phyloP scores from a whole-genome alignment of 2,329 filamentous ascomycete genomes.

The Elsinoe fawcettii region DNA sequence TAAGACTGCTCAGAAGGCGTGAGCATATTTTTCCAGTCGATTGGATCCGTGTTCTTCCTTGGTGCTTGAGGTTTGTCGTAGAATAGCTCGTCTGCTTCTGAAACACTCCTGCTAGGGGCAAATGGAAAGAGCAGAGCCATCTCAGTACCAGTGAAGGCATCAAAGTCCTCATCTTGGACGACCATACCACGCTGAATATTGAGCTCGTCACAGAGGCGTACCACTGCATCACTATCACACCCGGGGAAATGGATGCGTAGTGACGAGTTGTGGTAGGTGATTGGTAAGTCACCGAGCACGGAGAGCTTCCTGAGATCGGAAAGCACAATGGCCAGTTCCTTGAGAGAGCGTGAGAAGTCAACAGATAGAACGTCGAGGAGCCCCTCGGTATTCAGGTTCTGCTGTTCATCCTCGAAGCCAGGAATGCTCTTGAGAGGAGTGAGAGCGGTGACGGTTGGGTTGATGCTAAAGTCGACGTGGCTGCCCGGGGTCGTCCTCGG shows the following conservation, averaged over 20 bases:
- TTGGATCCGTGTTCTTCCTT: conserved; percentile 29
- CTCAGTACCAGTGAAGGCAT: conserved; percentile 56
- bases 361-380: conserved; percentile 77
- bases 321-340: conserved; percentile 71
- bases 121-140: conserved; percentile 81
- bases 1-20: conserved; percentile 32
- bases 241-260: conserved; percentile 84
- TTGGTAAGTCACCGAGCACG: conserved; percentile 71
- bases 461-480: conserved; percentile 80
- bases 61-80: conserved; percentile 35
- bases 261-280: conserved; percentile 61
- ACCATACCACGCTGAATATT: conserved; percentile 75
- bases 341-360: conserved; percentile 80
- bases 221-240: conserved; percentile 74
- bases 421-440: conserved; percentile 59
- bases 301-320: conserved; percentile 75
- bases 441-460: conserved; percentile 82
- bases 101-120: conserved; percentile 54
- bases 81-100: conserved; percentile 35
- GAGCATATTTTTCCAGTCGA: conserved; percentile 54
- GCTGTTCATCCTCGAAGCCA: conserved; percentile 35
- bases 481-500: conserved; percentile 60
- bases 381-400: conserved; percentile 69
- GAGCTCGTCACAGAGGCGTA: conserved; percentile 76
- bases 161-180: conserved; percentile 70